phyloP scores from a whole-genome alignment of 202 grass and related monocot species.

The Musa balbisiana region DNA sequence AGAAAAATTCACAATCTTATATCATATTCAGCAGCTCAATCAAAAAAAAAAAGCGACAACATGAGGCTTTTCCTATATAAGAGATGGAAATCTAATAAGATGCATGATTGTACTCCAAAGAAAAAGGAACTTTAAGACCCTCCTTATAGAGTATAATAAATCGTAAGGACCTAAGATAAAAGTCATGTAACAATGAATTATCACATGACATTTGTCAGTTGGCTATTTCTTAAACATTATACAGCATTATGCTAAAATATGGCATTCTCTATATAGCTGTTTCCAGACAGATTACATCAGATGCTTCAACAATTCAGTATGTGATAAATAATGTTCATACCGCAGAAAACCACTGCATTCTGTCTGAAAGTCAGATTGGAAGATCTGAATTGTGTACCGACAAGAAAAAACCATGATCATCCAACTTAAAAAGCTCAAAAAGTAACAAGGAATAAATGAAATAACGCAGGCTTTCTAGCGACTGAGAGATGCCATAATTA shows the following conservation, averaged over 20 bases:
- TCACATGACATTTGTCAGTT: background rate
- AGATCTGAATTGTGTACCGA: background rate
- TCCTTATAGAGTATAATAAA: too few species aligned
- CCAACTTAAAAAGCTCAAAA: background rate
- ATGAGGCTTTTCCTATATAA: too few species aligned
- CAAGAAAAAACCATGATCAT: background rate
- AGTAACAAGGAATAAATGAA: background rate
- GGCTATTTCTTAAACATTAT: background rate
- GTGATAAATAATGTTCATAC: too few species aligned
- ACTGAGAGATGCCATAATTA: background rate
- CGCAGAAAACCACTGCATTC: too few species aligned
- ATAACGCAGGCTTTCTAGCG: background rate
- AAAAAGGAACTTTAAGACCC: too few species aligned
- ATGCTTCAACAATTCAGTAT: background rate
- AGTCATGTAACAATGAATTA: too few species aligned
- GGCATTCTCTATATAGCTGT: background rate
- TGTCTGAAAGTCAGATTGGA: background rate
- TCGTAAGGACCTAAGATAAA: too few species aligned
- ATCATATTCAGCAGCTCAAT: too few species aligned
- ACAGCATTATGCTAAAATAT: background rate
- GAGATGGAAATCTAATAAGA: too few species aligned
- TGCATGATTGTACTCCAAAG: too few species aligned
- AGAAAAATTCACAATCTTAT: too few species aligned
- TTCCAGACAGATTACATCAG: background rate
- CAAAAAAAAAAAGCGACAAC: too few species aligned